These are phyloP conservation scores for Phytophthora chlamydospora DNA, from an alignment of 352 stramenopile species.

Conservation along the genomic window DNA sequence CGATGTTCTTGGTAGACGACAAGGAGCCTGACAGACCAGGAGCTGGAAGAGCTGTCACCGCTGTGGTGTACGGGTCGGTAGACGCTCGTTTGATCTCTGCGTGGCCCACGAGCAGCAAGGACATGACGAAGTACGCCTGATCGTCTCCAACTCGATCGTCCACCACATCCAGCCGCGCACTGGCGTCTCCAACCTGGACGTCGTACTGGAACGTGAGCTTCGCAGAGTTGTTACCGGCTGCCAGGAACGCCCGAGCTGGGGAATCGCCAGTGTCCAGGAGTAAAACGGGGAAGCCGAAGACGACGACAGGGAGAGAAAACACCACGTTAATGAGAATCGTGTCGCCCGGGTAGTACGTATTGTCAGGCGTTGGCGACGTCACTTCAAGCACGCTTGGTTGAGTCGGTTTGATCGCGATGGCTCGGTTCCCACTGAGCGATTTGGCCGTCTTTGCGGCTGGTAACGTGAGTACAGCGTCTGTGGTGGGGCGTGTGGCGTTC, in stretches of 20 bases:
- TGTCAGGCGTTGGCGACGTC: constrained; percentile 42
- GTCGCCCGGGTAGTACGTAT: constrained; percentile 66
- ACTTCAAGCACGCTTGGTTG: constrained; percentile 47
- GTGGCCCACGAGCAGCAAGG: constrained; percentile 36
- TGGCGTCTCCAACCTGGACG: constrained; percentile 47
- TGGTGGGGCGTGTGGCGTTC: constrained; percentile 54
- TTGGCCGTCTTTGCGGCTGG: constrained; percentile 43
- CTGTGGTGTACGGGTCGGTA: constrained; percentile 48
- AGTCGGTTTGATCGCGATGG: constrained; percentile 65
- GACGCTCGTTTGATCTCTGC: constrained; percentile 60
- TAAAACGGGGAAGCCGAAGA: constrained; percentile 56
- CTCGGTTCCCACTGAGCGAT: constrained; percentile 53
- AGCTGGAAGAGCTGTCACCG: constrained; percentile 47
- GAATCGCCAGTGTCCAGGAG: constrained; percentile 28
- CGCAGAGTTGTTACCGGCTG: constrained; percentile 44
- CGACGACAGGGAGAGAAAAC: constrained; percentile 71
- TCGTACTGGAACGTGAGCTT: constrained; percentile 61
- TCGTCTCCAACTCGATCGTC: constrained; percentile 51
- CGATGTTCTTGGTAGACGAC: constrained; percentile 44
- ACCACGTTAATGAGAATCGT: constrained; percentile 52
- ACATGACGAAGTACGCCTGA: constrained; percentile 55
- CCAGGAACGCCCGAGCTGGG: constrained; percentile 32
- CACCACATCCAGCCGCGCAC: constrained; percentile 45
- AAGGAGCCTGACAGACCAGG: constrained; percentile 55
- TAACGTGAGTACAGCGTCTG: constrained; percentile 49